Base-by-base conservation (phyloP, 306 rosid genomes). In the Abrus pulchellus region DNA sequence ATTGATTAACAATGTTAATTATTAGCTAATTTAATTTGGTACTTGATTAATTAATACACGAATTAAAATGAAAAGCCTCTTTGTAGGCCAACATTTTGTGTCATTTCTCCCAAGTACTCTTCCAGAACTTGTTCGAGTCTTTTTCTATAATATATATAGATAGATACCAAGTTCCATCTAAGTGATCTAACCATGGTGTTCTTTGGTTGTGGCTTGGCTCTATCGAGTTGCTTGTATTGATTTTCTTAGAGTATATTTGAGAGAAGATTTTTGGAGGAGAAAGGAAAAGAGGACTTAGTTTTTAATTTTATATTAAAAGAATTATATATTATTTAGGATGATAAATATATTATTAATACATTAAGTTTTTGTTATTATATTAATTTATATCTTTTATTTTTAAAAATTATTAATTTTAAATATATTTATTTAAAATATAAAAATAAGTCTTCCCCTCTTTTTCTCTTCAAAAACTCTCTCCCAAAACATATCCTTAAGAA, bases 1-100 rank as follows among this genome's bases (percentile, higher is more conserved):
- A 29, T 56, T 77, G 74, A 6, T 43, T 44, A 55, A 12, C 43
- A 6, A 67, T 27, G 48, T 76, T 47, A 36, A 56, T 56, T 33
- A 9, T 14, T 56, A 33, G 30, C 34, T 33, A 13, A 53, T 12
- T 29, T 13, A 53, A 1, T 20, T 61, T 13, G 29, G 29, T 32
- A 45, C 14, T 49, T 70, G 27, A 33, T 61, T 61, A 61, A 61
- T 71, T 11, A 68, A 14, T 44, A 11, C 27, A 45, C 14, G 53
- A 47, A 68, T 38, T 47, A 30, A 47, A 47, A 11, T 47, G 74
- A 48, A 68, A 68, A 68, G 5, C 74, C 44, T 45, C 28, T 66
- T 20, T 66, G 32, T 11, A 9, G 29, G 53, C 11, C 57, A 49
- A 32, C 13, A 20, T 72, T 38, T 30, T 73, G 14, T 71, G 3